Evolutionary conservation across 495 filamentous ascomycete species (phyloP), one percentile per base, ranked within the genome.

Genomic region (Lasiosphaeriaceae sp.): DNA sequence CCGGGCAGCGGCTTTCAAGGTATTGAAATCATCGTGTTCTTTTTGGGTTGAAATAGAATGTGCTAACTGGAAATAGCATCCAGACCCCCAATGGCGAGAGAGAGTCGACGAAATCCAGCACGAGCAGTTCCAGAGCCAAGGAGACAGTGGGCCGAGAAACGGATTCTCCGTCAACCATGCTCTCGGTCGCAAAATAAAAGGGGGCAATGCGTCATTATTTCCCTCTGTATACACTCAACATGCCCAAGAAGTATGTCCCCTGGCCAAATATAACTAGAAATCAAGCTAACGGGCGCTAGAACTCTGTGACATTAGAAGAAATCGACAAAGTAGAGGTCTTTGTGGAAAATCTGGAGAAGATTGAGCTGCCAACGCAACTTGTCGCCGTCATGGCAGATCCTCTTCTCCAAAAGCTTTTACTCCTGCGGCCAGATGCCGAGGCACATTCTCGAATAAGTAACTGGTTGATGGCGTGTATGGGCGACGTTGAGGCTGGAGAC

Each of bases 321-420:
- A 80, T 95, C 41, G 86, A 90, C 54, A 83, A 77, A 58, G 80
- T 87, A 20, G 76, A 86, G 19, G 79, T 86, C 56, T 88, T 96
- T 61, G 83, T 92, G 16, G 79, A 82, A 19, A 90, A 83, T 46
- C 67, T 96, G 8, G 90, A 96, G 56, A 85, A 80, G 59, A 85
- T 96, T 34, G 88, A 93, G 63, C 70, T 90, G 35, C 90, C 90
- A 5, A 90, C 86, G 54, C 90, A 95, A 67, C 76, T 94, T 2
- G 84, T 90, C 22, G 90, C 92, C 7, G 83, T 83, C 11, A 71
- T 96, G 17, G 83, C 80, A 3, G 89, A 96, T 68, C 83, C 82
- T 6, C 77, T 96, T 47, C 80, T 92, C 16, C 91, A 92, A 62
- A 92, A 91, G 60, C 83, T 90, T 47, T 61, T 94, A 20, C 74